Evolutionary conservation across 179 eudicot species (phyloP).

Genomic region (Camellia oleifera): DNA sequence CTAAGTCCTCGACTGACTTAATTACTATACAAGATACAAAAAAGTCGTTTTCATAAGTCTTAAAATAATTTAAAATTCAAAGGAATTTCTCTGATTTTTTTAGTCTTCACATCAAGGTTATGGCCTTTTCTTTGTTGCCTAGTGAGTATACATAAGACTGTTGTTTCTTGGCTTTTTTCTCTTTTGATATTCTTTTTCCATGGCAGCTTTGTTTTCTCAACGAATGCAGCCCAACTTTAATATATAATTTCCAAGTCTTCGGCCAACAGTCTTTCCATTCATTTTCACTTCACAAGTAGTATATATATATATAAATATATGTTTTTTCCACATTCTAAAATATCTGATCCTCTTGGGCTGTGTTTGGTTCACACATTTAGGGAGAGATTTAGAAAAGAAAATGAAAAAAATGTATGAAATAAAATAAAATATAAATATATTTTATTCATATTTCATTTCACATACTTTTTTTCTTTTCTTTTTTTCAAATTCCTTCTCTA

Average conservation of each 20-base stretch:
- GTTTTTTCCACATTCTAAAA: not conserved
- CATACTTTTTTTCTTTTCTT: too few relatives aligned
- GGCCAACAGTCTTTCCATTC: not conserved
- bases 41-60: too few relatives aligned
- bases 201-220: not conserved
- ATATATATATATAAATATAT: too few relatives aligned
- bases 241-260: not conserved
- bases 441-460: too few relatives aligned
- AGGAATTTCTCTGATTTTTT: not conserved
- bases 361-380: not conserved
- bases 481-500: too few relatives aligned
- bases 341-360: not conserved
- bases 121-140: too few relatives aligned
- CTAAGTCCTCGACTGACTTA: too few relatives aligned
- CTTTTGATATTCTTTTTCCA: not conserved
- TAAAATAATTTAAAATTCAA: too few relatives aligned
- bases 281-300: not conserved
- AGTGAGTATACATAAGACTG: not conserved
- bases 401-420: too few relatives aligned
- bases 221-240: not conserved
- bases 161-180: not conserved
- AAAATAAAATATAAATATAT: too few relatives aligned
- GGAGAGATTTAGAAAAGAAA: too few relatives aligned
- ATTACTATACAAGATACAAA: too few relatives aligned
- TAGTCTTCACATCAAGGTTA: not conserved